These are phyloP conservation scores for Talaromyces pinophilus DNA, from an alignment of 2,329 filamentous ascomycete species.

Conservation along the genomic window DNA sequence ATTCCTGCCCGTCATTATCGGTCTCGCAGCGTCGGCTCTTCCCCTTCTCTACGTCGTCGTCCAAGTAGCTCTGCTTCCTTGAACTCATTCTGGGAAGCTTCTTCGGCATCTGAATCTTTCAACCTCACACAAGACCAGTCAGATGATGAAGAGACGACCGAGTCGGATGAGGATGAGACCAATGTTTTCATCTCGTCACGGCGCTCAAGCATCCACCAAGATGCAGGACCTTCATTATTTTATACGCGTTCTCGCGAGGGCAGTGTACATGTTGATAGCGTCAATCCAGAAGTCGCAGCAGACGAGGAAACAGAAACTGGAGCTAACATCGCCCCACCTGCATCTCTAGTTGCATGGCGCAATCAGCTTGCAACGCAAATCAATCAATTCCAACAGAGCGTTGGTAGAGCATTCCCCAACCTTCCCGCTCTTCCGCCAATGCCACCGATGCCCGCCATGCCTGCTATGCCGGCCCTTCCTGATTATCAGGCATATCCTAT, in stretches of 20 bases:
- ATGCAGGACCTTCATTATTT: conserved; percentile 30
- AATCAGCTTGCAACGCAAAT: conserved; percentile 73
- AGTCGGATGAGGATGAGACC: conserved; percentile 27
- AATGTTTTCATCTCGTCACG: conserved; percentile 35
- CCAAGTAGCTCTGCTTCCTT: conserved; percentile 67
- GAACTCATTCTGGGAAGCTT: conserved; percentile 66
- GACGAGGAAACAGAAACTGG: conserved; percentile 31
- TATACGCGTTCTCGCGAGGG: conserved; percentile 26
- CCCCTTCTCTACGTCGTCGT: conserved; percentile 56
- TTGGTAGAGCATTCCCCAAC: conserved; percentile 67
- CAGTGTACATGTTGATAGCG: conserved; percentile 25
- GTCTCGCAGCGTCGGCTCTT: conserved; percentile 64
- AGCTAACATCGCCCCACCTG: conserved; percentile 54
- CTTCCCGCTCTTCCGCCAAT: conserved; percentile 61
- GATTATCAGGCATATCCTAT: conserved; percentile 74
- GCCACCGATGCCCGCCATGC: conserved; percentile 59
- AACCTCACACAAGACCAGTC: conserved; percentile 48
- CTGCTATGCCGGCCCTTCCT: conserved; percentile 53
- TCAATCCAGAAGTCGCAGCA: conserved; percentile 30
- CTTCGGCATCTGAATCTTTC: conserved; percentile 48
- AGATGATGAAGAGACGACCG: conserved; percentile 34
- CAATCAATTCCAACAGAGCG: conserved; percentile 72
- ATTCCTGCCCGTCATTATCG: conserved; percentile 63
- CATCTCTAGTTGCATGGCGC: conserved; percentile 68
- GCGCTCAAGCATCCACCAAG: conserved; percentile 41